A percentile compares a stretch with the other conserved stretches of the same genome.
phyloP scores from a whole-genome alignment of 768 basidiomycete species.

The Coprinellus micaceus region DNA sequence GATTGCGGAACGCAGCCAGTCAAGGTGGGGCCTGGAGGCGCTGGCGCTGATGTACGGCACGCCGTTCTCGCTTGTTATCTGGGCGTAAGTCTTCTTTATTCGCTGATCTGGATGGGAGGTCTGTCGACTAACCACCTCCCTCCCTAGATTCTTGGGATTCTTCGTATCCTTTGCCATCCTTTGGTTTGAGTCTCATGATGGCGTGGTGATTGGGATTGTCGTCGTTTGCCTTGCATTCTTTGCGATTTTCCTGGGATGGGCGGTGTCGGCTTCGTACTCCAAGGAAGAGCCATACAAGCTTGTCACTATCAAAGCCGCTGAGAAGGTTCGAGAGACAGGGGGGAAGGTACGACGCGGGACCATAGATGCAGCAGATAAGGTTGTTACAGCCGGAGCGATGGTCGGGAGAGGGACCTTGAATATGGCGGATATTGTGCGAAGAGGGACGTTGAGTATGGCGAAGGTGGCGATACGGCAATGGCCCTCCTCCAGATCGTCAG shows the following conservation, averaged over 20 bases:
- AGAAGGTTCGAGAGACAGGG: neutral
- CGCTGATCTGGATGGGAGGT: too few species aligned
- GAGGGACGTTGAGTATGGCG: too few species aligned
- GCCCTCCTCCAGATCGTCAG: too few species aligned
- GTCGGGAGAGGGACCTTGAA: too few species aligned
- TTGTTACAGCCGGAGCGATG: too few species aligned
- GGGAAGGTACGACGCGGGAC: neutral
- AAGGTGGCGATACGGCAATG: too few species aligned
- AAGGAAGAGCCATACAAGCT: constrained; percentile 14
- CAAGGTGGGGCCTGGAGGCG: constrained; percentile 7
- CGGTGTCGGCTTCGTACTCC: constrained; percentile 15
- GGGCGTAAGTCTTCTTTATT: constrained; percentile 5
- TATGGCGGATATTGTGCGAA: too few species aligned
- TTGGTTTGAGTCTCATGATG: constrained; percentile 15
- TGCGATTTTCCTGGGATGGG: constrained; percentile 17
- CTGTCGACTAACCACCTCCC: neutral
- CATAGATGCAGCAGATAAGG: neutral
- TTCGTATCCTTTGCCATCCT: constrained; percentile 21
- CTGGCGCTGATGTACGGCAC: constrained; percentile 13
- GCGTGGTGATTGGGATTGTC: constrained; percentile 14
- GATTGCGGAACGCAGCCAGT: constrained; percentile 1
- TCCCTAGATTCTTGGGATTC: constrained; percentile 21
- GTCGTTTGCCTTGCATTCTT: constrained; percentile 12
- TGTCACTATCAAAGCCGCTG: constrained; percentile 3
- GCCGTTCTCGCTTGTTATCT: constrained; percentile 12